Percentiles rank a stretch among this genome's conserved stretches.
These are phyloP conservation scores for Nannochloropsis limnetica DNA, from an alignment of 352 stramenopile species.

Conservation along the genomic window DNA sequence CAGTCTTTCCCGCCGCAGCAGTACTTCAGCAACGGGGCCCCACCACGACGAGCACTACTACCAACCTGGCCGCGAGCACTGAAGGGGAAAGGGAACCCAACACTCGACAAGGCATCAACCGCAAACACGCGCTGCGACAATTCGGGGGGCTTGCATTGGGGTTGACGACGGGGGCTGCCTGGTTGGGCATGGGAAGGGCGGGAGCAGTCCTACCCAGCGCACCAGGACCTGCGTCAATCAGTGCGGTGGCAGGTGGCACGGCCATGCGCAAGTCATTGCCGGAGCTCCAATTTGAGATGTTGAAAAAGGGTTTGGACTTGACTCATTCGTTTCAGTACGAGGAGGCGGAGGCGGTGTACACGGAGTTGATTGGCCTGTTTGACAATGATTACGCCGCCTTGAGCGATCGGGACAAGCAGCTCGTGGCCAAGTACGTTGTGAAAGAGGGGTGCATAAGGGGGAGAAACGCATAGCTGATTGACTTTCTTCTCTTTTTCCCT, in stretches of 20 bases:
- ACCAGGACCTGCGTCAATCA: not conserved
- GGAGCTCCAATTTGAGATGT: constrained; percentile 12
- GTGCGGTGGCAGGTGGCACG: not conserved
- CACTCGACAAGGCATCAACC: not conserved
- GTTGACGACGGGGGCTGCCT: not conserved
- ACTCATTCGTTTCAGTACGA: constrained; percentile 11
- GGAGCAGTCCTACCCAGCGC: not conserved
- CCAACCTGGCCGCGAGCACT: not conserved
- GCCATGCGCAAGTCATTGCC: not conserved
- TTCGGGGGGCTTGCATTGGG: not conserved
- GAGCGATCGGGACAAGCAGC: constrained; percentile 31
- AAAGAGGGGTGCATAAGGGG: not conserved
- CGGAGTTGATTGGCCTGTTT: constrained; percentile 29
- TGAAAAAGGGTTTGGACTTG: constrained; percentile 1
- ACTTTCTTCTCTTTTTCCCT: not conserved
- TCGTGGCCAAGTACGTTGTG: constrained; percentile 22
- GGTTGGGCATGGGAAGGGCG: not conserved
- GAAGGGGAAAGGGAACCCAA: not conserved
- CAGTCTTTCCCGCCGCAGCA: not conserved
- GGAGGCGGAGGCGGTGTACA: constrained; percentile 25
- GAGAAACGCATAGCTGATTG: not conserved
- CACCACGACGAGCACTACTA: not conserved
- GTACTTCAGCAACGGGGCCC: not conserved
- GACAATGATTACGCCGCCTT: constrained; percentile 12
- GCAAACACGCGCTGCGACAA: not conserved